Evolutionary conservation across 108 stramenopile species (phyloP).

Genomic region (Cyclostephanos invisitatus): DNA sequence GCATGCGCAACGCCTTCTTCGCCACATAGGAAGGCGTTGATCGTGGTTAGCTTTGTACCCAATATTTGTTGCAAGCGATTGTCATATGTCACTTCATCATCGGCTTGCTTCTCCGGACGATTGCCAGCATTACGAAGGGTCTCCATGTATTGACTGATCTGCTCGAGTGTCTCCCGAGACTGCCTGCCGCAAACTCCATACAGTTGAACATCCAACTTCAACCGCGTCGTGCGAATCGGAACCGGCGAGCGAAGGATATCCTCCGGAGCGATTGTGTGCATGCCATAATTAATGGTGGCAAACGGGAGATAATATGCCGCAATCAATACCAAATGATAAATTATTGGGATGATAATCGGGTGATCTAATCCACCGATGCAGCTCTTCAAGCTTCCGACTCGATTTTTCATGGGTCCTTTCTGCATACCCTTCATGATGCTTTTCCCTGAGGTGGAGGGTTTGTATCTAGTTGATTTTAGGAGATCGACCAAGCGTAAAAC

Average conservation of each 20-base stretch:
- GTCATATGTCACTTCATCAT: background rate
- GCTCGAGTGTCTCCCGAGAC: background rate
- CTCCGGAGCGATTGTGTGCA: background rate
- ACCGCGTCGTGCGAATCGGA: background rate
- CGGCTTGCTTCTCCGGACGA: background rate
- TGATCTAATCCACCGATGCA: background rate
- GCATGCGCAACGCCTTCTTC: background rate
- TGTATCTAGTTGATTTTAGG: too few species aligned
- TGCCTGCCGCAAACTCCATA: slow-evolving; percentile 5
- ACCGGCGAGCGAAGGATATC: background rate
- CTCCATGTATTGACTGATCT: background rate
- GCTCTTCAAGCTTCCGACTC: background rate
- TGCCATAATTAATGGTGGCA: slow-evolving; percentile 3
- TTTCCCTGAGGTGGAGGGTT: too few species aligned
- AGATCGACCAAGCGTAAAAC: too few species aligned
- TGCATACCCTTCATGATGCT: too few species aligned
- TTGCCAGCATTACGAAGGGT: background rate
- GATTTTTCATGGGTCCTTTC: too few species aligned
- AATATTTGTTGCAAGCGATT: slow-evolving; percentile 2
- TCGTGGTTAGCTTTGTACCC: background rate
- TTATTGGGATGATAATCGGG: background rate
- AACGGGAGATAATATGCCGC: slow-evolving; percentile 4
- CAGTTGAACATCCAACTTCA: background rate
- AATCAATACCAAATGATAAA: background rate
- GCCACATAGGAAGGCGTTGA: slow-evolving; percentile 3